A percentile compares a stretch with the other conserved stretches of the same genome.
Evolutionary conservation across 371 early-diverging fungal species (phyloP).

Genomic region (Haplosporangium sp.): DNA sequence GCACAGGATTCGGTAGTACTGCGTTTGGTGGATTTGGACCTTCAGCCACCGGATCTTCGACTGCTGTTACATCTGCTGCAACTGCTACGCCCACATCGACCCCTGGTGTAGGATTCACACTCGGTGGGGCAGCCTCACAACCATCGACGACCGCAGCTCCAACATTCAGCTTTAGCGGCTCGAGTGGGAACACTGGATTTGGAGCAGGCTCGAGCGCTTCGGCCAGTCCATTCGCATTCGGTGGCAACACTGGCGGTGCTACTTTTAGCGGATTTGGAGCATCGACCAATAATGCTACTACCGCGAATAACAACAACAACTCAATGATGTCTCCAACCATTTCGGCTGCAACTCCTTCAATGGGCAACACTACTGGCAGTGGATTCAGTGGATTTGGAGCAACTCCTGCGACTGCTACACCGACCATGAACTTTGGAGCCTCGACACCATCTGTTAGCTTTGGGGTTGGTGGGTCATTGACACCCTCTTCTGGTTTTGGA

Average conservation of each 20-base stretch:
- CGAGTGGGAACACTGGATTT: not conserved
- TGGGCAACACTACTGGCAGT: not conserved
- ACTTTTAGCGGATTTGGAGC: not conserved
- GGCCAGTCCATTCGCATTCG: conserved; percentile 11
- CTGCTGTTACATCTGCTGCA: not conserved
- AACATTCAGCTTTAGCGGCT: conserved; percentile 11
- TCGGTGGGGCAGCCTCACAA: conserved; percentile 12
- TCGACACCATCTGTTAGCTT: not conserved
- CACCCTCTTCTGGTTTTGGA: conserved; percentile 8
- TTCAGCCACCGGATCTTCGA: not conserved
- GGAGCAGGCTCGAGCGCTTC: conserved; percentile 1
- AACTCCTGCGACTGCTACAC: not conserved
- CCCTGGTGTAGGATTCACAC: conserved; percentile 8
- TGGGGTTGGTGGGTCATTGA: conserved; percentile 3
- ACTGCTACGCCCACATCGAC: not conserved
- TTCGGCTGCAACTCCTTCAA: conserved; percentile 1
- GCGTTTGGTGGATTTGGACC: conserved; percentile 14
- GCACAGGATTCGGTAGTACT: not conserved
- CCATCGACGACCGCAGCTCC: conserved; percentile 3
- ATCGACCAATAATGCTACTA: too few relatives aligned
- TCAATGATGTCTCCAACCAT: conserved; percentile 17
- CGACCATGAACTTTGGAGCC: not conserved
- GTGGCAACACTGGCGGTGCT: not conserved
- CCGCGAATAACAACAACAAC: not conserved
- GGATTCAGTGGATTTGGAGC: conserved; percentile 1